Conservation (phyloP, 2,329 filamentous ascomycete species). For the Cadophora sp. region DNA sequence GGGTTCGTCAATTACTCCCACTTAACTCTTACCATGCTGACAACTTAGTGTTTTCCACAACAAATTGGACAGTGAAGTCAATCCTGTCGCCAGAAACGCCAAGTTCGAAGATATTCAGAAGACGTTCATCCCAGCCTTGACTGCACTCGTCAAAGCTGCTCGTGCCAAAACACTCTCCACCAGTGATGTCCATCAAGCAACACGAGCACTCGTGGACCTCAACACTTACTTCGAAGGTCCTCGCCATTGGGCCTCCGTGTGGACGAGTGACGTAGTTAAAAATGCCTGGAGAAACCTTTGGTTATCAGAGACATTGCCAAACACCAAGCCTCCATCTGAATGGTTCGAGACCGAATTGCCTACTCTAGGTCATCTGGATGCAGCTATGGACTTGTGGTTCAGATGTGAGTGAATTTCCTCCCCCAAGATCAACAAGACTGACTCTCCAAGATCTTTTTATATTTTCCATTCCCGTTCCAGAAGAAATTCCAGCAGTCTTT, state of each 20-base stretch:
- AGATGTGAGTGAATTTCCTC: conserved; percentile 40
- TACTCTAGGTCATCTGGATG: conserved; percentile 54
- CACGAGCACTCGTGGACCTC: conserved; percentile 39
- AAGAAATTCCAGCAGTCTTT: conserved; percentile 59
- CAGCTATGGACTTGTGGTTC: conserved; percentile 54
- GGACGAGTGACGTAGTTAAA: conserved; percentile 54
- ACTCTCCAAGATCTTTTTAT: conserved; percentile 48
- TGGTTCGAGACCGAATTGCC: conserved; percentile 55
- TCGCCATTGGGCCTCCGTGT: conserved; percentile 54
- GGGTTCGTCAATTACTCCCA: conserved; percentile 49
- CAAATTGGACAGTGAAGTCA: conserved; percentile 55
- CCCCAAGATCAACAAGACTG: neutral
- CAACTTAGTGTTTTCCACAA: conserved; percentile 41
- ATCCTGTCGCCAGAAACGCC: conserved; percentile 37
- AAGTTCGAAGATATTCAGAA: conserved; percentile 52
- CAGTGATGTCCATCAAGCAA: conserved; percentile 52
- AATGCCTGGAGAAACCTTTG: conserved; percentile 54
- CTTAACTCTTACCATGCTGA: neutral
- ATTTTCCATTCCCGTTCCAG: conserved; percentile 53
- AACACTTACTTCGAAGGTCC: conserved; percentile 48
- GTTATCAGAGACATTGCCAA: conserved; percentile 50
- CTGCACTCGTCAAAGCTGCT: conserved; percentile 56
- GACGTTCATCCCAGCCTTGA: conserved; percentile 61
- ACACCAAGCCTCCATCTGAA: conserved; percentile 44
- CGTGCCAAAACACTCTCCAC: conserved; percentile 53